Conservation (phyloP, 2,329 filamentous ascomycete species). For the Ceratocystis eucalypticola region DNA sequence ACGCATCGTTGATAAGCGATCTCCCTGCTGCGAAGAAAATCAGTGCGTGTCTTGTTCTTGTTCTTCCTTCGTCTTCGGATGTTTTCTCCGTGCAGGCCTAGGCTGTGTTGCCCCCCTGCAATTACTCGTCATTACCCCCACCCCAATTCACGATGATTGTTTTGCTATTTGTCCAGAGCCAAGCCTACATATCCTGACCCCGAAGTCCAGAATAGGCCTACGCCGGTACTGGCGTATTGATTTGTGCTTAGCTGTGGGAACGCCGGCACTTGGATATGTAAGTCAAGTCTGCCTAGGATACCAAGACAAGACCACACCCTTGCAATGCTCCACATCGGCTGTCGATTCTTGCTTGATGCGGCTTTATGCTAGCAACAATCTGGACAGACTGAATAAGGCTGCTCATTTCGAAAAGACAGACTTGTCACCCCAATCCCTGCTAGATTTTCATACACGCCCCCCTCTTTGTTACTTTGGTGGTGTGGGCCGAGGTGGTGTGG, state of each 20-base stretch:
- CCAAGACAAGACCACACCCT: not conserved
- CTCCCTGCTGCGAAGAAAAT: not conserved
- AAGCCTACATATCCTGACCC: not conserved
- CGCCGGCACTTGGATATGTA: not conserved
- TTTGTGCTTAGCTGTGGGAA: not conserved
- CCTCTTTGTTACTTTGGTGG: not conserved
- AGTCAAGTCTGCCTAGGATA: constrained; percentile 6
- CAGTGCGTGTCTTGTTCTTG: not conserved
- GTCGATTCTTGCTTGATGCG: constrained; percentile 5
- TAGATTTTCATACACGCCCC: not conserved
- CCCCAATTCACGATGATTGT: not conserved
- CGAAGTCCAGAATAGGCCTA: too few species aligned
- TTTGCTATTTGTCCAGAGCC: not conserved
- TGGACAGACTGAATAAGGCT: not conserved
- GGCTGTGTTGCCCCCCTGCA: not conserved
- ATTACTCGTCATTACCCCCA: not conserved
- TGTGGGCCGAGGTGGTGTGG: not conserved
- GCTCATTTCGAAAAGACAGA: not conserved
- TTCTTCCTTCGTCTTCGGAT: not conserved
- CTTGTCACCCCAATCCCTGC: not conserved
- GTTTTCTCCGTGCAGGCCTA: not conserved
- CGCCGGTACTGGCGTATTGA: not conserved
- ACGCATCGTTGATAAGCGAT: not conserved
- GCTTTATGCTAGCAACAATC: constrained; percentile 2
- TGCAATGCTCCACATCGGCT: not conserved